Conservation (phyloP, 176 grass and related monocot genomes). For the Musa acuminata region DNA sequence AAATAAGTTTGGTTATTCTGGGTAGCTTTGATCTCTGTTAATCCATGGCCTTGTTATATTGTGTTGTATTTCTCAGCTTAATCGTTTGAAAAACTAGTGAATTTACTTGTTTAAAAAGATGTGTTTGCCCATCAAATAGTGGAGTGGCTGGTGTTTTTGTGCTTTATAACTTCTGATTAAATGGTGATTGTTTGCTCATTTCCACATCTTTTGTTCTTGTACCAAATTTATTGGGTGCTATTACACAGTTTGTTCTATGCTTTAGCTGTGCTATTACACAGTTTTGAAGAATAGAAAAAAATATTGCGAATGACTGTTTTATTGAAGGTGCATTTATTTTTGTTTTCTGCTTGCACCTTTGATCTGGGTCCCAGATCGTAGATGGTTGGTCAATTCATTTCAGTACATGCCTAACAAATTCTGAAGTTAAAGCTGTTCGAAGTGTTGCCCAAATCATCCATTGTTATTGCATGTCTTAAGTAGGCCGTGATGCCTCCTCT, state of each 20-base stretch:
- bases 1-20: slow-evolving; percentile 36
- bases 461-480: too few species aligned
- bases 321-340: neutral
- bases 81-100: neutral
- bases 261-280: neutral
- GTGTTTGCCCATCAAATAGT: neutral
- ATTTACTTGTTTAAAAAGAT: neutral
- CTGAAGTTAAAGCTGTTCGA: neutral
- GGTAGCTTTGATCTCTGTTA: slow-evolving; percentile 19
- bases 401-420: neutral
- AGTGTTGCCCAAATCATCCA: too few species aligned
- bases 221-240: neutral
- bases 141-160: neutral
- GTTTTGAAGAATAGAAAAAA: neutral
- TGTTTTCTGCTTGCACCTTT: neutral
- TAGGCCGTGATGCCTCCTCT: too few species aligned
- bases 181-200: neutral
- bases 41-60: neutral
- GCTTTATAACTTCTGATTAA: neutral
- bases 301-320: neutral
- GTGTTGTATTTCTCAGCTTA: neutral
- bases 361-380: neutral
- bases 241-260: neutral
- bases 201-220: neutral
- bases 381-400: neutral